phyloP scores from a whole-genome alignment of 2,329 filamentous ascomycete species.

The Pseudopyricularia cyperi region DNA sequence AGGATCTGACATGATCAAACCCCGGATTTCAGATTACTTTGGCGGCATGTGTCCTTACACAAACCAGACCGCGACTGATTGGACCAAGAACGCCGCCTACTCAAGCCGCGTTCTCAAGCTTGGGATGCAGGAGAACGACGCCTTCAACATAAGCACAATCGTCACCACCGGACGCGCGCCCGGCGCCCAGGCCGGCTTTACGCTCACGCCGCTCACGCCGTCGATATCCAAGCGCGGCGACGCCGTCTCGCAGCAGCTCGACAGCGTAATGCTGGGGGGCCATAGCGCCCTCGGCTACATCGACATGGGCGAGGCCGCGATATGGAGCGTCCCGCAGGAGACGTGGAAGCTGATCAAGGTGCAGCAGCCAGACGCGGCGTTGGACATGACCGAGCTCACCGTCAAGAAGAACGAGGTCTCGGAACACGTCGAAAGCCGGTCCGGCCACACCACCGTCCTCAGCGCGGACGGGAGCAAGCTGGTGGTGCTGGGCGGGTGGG shows the following conservation, averaged over 20 bases:
- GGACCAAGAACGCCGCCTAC: slow-evolving; percentile 62
- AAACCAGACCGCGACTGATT: slow-evolving; percentile 29
- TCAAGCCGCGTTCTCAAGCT: slow-evolving; percentile 67
- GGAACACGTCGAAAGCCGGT: slow-evolving; percentile 57
- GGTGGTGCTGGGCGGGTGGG: slow-evolving; percentile 81
- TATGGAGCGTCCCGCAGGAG: slow-evolving; percentile 78
- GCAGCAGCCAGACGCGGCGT: slow-evolving; percentile 23
- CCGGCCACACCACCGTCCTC: slow-evolving; percentile 77
- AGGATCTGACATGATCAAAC: not conserved
- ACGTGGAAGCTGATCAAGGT: slow-evolving; percentile 73
- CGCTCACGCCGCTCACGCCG: slow-evolving; percentile 59
- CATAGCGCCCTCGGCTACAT: slow-evolving; percentile 76
- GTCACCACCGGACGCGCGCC: slow-evolving; percentile 42
- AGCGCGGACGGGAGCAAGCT: slow-evolving; percentile 67
- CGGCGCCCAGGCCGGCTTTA: slow-evolving; percentile 76
- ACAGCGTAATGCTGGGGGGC: slow-evolving; percentile 72
- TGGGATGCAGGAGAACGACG: slow-evolving; percentile 25
- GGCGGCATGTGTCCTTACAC: slow-evolving; percentile 73
- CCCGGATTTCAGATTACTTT: slow-evolving; percentile 55
- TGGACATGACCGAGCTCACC: slow-evolving; percentile 44
- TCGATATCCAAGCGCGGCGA: slow-evolving; percentile 57
- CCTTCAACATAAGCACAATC: slow-evolving; percentile 24
- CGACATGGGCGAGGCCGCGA: slow-evolving; percentile 83
- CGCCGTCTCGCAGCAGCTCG: slow-evolving; percentile 56
- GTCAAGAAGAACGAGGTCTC: slow-evolving; percentile 18